Base-by-base conservation (phyloP, 2,329 filamentous ascomycete genomes). In the Colletotrichum sansevieriae region DNA sequence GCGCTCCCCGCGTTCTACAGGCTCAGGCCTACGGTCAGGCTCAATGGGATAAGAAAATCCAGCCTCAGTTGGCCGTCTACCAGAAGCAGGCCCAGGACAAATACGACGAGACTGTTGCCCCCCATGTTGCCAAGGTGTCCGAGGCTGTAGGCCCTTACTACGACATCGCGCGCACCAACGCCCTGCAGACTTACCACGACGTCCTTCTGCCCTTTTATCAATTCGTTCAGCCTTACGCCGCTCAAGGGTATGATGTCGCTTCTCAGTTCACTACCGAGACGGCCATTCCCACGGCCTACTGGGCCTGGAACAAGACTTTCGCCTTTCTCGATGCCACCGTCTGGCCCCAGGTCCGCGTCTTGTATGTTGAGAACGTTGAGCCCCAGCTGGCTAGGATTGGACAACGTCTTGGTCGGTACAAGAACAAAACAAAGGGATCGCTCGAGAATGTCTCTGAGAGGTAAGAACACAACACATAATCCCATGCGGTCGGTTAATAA, bases 301-400 rank as follows among this genome's bases (percentile, higher is more conserved):
- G 89, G 83, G 88, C 88, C 3, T 93, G 91, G 86, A 89, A 89
- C 64, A 89, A 89, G 68, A 87, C 88, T 0, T 88, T 89, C 67
- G 81, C 86, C 12, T 95, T 98, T 75, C 81, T 97, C 39, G 88
- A 94, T 66, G 88, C 88, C 54, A 91, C 90, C 2, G 83, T 98
- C 15, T 96, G 93, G 91, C 95, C 95, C 2, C 91, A 92, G 72
- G 71, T 98, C 11, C 89, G 92, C 29, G 86, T 92, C 13, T 82
- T 98, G 5, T 98, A 98, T 76, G 88, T 91, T 11, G 91, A 97
- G 76, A 97, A 97, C 74, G 95, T 99, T 3, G 95, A 98, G 81
- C 97, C 97, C 13, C 97, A 99, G 79, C 86, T 99, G 13, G 88
- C 95, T 65, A 93, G 94, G 74, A 98, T 99, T 75, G 93, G 93